Conservation (phyloP, 495 filamentous ascomycete species). For the Aspergillus bridgeri region DNA sequence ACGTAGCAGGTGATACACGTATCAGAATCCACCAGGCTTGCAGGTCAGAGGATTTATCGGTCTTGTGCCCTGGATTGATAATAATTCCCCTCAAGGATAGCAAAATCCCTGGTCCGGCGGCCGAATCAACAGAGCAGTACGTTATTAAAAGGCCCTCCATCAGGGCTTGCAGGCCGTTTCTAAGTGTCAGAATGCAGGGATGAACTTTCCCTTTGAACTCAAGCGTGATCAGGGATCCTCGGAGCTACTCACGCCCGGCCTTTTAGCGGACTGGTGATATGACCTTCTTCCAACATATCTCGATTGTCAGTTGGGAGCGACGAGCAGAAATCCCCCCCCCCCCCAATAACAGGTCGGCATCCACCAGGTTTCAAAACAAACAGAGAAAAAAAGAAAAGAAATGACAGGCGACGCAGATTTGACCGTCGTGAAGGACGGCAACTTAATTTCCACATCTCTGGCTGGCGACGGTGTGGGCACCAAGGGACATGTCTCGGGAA, state of each 20-base stretch:
- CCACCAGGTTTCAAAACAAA: background rate
- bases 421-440: background rate
- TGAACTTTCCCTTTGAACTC: no score
- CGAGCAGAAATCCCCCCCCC: background rate
- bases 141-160: no score
- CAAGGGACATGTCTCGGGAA: constrained; percentile 3
- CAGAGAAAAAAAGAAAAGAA: background rate
- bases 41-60: background rate
- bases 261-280: no score
- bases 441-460: background rate
- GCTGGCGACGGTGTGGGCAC: background rate
- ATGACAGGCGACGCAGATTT: background rate
- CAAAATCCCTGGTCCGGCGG: no score
- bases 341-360: background rate
- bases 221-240: no score
- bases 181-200: no score
- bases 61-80: background rate
- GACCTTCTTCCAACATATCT: no score
- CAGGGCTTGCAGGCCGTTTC: no score
- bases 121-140: background rate
- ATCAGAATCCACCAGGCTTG: background rate
- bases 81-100: background rate
- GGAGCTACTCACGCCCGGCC: no score
- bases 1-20: background rate
- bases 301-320: background rate